Evolutionary conservation across 1,284 basidiomycete genomes (phyloP), one percentile per base, ranked within the genome.

Genomic region (Anthracocystis walkeri): DNA sequence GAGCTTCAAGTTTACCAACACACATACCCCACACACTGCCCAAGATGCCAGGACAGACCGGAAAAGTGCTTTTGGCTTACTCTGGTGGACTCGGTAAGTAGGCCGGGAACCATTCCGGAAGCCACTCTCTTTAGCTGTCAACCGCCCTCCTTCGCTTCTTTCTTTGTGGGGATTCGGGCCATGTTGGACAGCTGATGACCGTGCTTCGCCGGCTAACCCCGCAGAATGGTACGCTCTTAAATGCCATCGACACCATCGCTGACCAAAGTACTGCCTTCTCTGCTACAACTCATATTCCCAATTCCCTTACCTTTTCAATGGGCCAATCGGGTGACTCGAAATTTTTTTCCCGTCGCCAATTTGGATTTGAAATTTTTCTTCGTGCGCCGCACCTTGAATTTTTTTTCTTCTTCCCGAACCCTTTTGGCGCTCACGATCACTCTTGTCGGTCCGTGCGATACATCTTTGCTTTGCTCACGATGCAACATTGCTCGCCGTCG

Each of bases 1-100:
- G 33, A 42, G 51, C 42, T 49, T 25, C 48, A 20, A 35, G 18
- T 56, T 49, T 6, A 27, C 46, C 31, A 25, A 41, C 23, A 42
- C 57, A 51, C 40, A 27, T 42, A 25, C 33, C 29, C 33, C 55
- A 50, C 49, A 49, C 40, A 21, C 45, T 46, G 23, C n/a, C 45
- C 54, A 76, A 56, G 25, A 76, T 76, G 74, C 65, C 74, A 56
- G 67, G 60, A 70, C 64, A 68, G 63, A 89, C 89, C 83, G 93
- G 94, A 80, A 93, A 93, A 82, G 93, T 97, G 79, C 88, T 97
- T 62, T 89, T 97, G 75, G 96, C 96, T 45, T 99, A 99, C 89
- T 99, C 96, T 82, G 96, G 97, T 82, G 96, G 96, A 85, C 90
- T 99, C 68, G 95, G 95, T 96, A 73, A 82, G 93, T 89, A 58